Conservation (phyloP, 1,284 basidiomycete genomes). For the Mixia osmundae region DNA sequence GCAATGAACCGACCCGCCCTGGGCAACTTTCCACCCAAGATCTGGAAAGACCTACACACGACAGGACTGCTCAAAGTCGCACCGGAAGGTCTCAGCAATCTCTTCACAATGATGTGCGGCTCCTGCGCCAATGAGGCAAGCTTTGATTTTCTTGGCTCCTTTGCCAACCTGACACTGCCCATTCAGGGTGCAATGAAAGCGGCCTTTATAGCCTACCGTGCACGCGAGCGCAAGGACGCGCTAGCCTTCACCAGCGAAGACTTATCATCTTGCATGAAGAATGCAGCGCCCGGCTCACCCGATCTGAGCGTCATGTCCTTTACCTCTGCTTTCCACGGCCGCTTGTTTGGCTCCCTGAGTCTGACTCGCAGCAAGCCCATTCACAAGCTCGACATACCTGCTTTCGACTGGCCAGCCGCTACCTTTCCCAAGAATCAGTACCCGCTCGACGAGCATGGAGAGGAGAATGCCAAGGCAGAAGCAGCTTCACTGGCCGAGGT, state of each 20-base stretch:
- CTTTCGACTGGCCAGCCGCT: conserved; percentile 32
- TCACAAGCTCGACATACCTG: conserved; percentile 29
- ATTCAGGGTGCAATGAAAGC: conserved; percentile 31
- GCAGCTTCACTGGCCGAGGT: conserved; percentile 20
- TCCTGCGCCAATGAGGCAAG: conserved; percentile 12
- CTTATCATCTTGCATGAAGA: conserved; percentile 28
- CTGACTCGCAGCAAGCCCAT: conserved; percentile 27
- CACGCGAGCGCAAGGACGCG: conserved; percentile 20
- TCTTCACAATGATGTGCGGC: conserved; percentile 20
- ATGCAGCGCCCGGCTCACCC: conserved; percentile 29
- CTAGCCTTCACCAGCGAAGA: conserved; percentile 20
- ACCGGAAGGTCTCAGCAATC: conserved; percentile 28
- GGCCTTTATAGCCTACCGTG: conserved; percentile 28
- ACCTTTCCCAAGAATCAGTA: conserved; percentile 30
- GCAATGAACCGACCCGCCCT: conserved; percentile 31
- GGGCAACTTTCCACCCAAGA: conserved; percentile 29
- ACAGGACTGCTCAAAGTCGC: conserved; percentile 28
- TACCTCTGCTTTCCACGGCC: conserved; percentile 29
- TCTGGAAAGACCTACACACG: conserved; percentile 27
- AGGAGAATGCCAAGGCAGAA: conserved; percentile 27
- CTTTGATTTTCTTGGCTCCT: too few species aligned
- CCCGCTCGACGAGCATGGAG: conserved; percentile 25
- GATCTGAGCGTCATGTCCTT: conserved; percentile 30
- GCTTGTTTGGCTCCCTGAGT: conserved; percentile 28
- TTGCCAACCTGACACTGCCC: too few species aligned